Evolutionary conservation across 73 alveolate genomes (phyloP), one percentile per base, ranked within the genome.

Genomic region (Paramecium sonneborni): DNA sequence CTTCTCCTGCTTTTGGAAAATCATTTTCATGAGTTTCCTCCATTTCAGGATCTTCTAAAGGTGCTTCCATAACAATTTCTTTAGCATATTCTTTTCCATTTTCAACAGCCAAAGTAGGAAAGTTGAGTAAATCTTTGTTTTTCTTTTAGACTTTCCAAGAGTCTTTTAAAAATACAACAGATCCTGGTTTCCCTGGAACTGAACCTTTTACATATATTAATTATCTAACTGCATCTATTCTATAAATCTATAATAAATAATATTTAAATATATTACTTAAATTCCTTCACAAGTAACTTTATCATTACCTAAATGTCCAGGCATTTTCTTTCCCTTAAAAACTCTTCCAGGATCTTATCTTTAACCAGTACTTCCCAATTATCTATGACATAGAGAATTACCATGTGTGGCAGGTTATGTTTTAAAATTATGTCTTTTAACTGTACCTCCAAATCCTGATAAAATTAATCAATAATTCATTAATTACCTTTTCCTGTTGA

Each of bases 261-360:
- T 44, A 56, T 30, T 76, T 14, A 38, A 5, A 4, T 2, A 6
- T 5, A 55, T 69, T 88, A 88, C 94, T 43, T 88, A 26, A n/a
- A 72, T 26, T 20, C 38, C 74, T 39, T 55, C 44, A 38, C 57
- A 57, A 23, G 97, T 95, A n/a, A 92, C 79, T 38, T 35, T 82
- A 44, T 72, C 93, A 85, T 87, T 68, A 30, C 99, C 99, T 92
- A 95, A 67, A n/a, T 88, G 93, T 35, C 99, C 99, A 46, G 99
- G 97, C 99, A 96, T 96, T 62, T 96, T 96, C 86, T 95, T 96
- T 76, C 96, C 96, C 46, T 96, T 96, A 52, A 93, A 96, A 2
- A 96, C 97, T 76, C 96, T 95, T 28, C 98, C 98, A 58, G 99
- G 99, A 62, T 76, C 92, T 86, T 96, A 96, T 37, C 97, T 93